A percentile compares a stretch with the other conserved stretches of the same genome.
phyloP scores from a whole-genome alignment of 495 filamentous ascomycete genomes.

The Aspergillus olivimuriae region DNA sequence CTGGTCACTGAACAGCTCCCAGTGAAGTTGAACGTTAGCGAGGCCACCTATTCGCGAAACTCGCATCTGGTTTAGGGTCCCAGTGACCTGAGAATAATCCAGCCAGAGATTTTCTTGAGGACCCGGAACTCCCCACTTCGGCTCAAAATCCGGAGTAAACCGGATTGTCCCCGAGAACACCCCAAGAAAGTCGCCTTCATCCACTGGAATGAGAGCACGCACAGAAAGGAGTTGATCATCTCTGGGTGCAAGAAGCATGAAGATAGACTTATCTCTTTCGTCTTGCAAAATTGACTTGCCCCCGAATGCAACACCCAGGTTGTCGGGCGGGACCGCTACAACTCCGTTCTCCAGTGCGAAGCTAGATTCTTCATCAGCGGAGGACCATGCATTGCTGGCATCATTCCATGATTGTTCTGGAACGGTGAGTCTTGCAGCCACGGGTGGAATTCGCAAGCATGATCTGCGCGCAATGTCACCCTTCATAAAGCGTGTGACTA shows the following conservation, averaged over 20 bases:
- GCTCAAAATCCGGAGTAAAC: neutral
- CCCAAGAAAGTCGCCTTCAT: conserved; percentile 4
- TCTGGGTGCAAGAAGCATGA: neutral
- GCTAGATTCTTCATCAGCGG: neutral
- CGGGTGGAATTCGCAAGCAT: neutral
- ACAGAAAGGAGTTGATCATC: neutral
- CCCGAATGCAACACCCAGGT: neutral
- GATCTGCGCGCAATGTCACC: neutral
- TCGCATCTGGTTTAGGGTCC: neutral
- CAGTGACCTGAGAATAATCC: neutral
- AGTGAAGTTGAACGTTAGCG: neutral
- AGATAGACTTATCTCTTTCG: conserved; percentile 1
- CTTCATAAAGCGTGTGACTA: neutral
- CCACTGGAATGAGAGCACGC: neutral
- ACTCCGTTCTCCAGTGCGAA: neutral
- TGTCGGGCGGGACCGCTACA: neutral
- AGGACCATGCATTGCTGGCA: neutral
- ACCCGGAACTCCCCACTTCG: neutral
- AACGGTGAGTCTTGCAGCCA: neutral
- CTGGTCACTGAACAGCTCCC: neutral
- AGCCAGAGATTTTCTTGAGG: neutral
- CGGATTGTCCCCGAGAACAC: conserved; percentile 1
- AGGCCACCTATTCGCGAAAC: neutral
- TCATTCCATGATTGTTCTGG: neutral
- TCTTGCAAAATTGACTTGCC: neutral